A percentile compares a stretch with the other conserved stretches of the same genome.
phyloP scores from a whole-genome alignment of 2,329 filamentous ascomycete species.

The Aspergillus sergii region DNA sequence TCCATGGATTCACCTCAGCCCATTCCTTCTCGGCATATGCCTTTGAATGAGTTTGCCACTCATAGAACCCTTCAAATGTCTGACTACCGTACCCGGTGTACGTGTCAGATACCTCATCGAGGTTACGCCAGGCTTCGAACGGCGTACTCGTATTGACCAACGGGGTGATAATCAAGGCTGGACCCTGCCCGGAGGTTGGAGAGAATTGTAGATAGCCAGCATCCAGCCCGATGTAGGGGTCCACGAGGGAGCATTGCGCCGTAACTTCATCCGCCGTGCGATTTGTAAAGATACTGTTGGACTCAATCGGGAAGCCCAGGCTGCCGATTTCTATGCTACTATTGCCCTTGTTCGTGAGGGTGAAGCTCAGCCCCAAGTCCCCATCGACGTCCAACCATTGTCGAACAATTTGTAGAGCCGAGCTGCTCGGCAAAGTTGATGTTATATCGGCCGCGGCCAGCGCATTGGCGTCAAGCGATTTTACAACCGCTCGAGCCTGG shows the following conservation, averaged over 20 bases:
- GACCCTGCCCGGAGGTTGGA: conserved; percentile 55
- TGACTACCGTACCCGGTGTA: conserved; percentile 54
- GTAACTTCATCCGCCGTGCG: conserved; percentile 53
- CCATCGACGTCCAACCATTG: conserved; percentile 54
- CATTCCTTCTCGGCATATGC: conserved; percentile 62
- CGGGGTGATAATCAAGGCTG: conserved; percentile 58
- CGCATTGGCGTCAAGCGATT: conserved; percentile 27
- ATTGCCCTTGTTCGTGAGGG: conserved; percentile 49
- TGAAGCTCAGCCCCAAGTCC: conserved; percentile 57
- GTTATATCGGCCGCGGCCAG: conserved; percentile 47
- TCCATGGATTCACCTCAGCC: conserved; percentile 57
- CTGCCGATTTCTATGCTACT: conserved; percentile 56
- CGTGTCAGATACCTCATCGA: conserved; percentile 49
- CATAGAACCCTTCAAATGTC: conserved; percentile 63
- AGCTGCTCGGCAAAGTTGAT: conserved; percentile 43
- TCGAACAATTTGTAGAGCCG: conserved; percentile 52
- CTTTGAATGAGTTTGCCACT: conserved; percentile 59
- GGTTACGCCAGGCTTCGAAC: conserved; percentile 59
- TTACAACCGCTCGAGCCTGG: conserved; percentile 41
- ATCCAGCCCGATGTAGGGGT: conserved; percentile 63
- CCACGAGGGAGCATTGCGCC: conserved; percentile 56
- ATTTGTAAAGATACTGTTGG: conserved; percentile 64
- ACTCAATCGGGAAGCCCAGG: conserved; percentile 61
- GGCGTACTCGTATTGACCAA: conserved; percentile 45
- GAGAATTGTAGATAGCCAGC: conserved; percentile 60